phyloP scores from a whole-genome alignment of 2,329 filamentous ascomycete species.

The Chaetomium globosum region DNA sequence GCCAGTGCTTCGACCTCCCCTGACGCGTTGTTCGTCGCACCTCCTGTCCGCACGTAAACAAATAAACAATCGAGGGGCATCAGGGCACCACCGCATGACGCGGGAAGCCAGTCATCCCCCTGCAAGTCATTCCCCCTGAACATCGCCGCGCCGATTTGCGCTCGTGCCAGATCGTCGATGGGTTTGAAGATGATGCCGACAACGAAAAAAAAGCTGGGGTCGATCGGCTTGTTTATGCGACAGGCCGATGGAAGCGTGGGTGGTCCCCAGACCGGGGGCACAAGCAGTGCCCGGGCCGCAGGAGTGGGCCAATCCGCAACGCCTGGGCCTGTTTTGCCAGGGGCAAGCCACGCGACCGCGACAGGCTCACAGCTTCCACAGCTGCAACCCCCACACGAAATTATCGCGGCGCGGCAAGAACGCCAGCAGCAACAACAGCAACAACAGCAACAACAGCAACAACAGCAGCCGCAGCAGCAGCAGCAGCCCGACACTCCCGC shows the following conservation, averaged over 20 bases:
- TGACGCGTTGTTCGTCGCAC: conserved; percentile 18
- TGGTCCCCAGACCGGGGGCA: conserved; percentile 18
- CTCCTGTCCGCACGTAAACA: conserved; percentile 32
- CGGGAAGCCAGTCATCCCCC: conserved; percentile 20
- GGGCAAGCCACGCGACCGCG: conserved; percentile 12
- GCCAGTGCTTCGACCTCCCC: conserved; percentile 14
- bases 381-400: conserved; percentile 39
- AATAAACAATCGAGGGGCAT: conserved; percentile 29
- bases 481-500: conserved; percentile 54
- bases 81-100: conserved; percentile 15
- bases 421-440: conserved; percentile 30
- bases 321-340: conserved; percentile 27
- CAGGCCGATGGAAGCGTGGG: conserved; percentile 29
- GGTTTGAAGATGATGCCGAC: conserved; percentile 40
- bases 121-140: conserved; percentile 18
- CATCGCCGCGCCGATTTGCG: conserved; percentile 12
- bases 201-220: conserved; percentile 43
- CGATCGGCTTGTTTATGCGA: conserved; percentile 38
- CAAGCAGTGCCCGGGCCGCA: conserved; percentile 21
- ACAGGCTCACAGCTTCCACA: conserved; percentile 29
- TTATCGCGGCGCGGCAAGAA: conserved; percentile 41
- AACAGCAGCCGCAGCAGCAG: too few species aligned
- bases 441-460: too few species aligned
- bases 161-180: conserved; percentile 25
- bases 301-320: conserved; percentile 31